phyloP scores from a whole-genome alignment of 345 rosid species.

The Bruguiera gymnorhiza region DNA sequence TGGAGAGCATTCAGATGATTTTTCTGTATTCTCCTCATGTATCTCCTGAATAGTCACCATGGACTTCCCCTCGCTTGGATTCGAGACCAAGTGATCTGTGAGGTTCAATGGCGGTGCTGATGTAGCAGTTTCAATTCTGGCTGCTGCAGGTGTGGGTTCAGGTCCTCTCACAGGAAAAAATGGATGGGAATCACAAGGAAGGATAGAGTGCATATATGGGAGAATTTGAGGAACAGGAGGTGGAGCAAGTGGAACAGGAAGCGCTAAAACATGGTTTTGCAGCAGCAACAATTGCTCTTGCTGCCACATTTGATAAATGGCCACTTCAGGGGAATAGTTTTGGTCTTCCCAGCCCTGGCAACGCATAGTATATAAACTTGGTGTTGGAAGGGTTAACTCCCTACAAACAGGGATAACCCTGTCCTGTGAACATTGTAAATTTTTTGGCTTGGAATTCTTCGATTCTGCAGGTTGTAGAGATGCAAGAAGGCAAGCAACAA shows the following conservation, averaged over 20 bases:
- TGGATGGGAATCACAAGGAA: conserved; percentile 27
- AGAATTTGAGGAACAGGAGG: conserved; percentile 40
- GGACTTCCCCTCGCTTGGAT: conserved; percentile 33
- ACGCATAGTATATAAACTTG: conserved; percentile 25
- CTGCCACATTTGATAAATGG: conserved; percentile 50
- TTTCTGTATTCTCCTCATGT: conserved; percentile 44
- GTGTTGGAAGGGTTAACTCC: conserved; percentile 30
- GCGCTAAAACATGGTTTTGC: conserved; percentile 36
- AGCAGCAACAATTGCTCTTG: conserved; percentile 49
- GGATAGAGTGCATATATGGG: conserved; percentile 40
- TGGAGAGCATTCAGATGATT: conserved; percentile 26
- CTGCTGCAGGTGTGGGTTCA: conserved; percentile 22
- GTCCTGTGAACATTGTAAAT: conserved; percentile 22
- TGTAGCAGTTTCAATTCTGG: conserved; percentile 33
- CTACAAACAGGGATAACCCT: conserved; percentile 31
- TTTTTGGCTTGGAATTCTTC: conserved; percentile 20
- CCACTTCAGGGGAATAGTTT: conserved; percentile 38
- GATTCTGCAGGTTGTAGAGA: conserved; percentile 32
- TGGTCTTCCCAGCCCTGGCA: conserved; percentile 43
- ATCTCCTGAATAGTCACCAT: conserved; percentile 51
- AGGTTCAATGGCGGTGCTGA: conserved; percentile 34
- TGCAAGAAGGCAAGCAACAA: conserved; percentile 44
- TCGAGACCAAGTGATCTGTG: conserved; percentile 24
- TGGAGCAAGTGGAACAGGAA: conserved; percentile 37
- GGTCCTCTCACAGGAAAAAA: conserved; percentile 33